Conservation (phyloP, 306 rosid species). For the Corylus avellana region DNA sequence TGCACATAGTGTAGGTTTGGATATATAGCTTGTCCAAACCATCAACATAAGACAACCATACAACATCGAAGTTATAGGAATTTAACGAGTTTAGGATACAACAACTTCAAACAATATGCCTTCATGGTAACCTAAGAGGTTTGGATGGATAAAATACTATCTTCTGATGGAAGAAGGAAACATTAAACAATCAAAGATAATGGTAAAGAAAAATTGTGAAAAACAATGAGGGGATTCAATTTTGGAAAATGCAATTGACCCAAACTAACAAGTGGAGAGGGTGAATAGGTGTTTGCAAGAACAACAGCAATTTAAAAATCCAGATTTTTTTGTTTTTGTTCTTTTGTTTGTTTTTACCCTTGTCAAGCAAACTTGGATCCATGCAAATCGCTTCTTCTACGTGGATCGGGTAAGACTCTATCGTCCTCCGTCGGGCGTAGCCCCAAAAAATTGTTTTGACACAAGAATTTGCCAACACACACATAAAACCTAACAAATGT, state of each 20-base stretch:
- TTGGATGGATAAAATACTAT: constrained; percentile 16
- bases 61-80: not conserved
- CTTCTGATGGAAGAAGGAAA: constrained; percentile 13
- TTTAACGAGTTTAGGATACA: constrained; percentile 1
- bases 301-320: too few species aligned
- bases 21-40: not conserved
- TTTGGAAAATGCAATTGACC: too few species aligned
- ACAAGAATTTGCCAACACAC: too few species aligned
- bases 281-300: too few species aligned
- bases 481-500: not conserved
- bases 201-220: not conserved
- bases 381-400: too few species aligned
- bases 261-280: too few species aligned
- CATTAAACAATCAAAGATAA: not conserved
- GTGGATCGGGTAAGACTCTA: too few species aligned
- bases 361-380: too few species aligned
- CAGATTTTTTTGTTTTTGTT: too few species aligned
- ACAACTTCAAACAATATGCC: not conserved
- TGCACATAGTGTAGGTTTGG: not conserved
- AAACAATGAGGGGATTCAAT: constrained; percentile 9
- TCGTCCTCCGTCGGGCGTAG: too few species aligned
- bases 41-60: not conserved
- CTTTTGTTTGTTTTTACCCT: too few species aligned
- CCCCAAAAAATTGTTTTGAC: too few species aligned
- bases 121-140: not conserved